Evolutionary conservation across 1,139 yeast species (phyloP).

Genomic region (Taphrina pruni): DNA sequence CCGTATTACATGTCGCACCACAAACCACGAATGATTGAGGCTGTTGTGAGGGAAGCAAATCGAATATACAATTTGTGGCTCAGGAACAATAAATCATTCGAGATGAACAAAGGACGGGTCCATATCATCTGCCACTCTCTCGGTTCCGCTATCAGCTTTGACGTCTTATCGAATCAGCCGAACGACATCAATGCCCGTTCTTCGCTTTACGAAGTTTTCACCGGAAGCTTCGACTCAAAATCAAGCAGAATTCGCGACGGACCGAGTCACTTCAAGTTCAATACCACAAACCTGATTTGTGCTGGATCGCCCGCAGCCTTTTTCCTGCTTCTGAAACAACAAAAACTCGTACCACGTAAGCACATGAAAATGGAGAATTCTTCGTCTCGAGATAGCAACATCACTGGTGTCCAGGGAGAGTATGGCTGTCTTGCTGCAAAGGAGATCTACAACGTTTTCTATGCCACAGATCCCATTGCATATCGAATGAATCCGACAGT

Average conservation of each 20-base stretch:
- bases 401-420: conserved; percentile 18
- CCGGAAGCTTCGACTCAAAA: conserved; percentile 40
- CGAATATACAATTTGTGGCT: conserved; percentile 64
- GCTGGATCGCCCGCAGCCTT: conserved; percentile 92
- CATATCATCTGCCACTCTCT: conserved; percentile 89
- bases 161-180: conserved; percentile 71
- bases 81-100: conserved; percentile 71
- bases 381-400: conserved; percentile 23
- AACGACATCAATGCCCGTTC: conserved; percentile 36
- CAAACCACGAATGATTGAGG: conserved; percentile 64
- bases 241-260: conserved; percentile 40
- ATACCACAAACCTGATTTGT: conserved; percentile 75
- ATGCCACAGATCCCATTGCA: conserved; percentile 56
- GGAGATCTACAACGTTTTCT: conserved; percentile 54
- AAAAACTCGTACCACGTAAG: conserved; percentile 46
- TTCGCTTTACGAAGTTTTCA: conserved; percentile 42
- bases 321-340: conserved; percentile 55
- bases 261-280: conserved; percentile 59
- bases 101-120: conserved; percentile 63
- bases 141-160: conserved; percentile 86
- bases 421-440: conserved; percentile 56
- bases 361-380: conserved; percentile 3
- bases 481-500: conserved; percentile 54
- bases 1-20: conserved; percentile 83
- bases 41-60: conserved; percentile 75